Base-by-base conservation (phyloP, 1,284 basidiomycete species). In the Hemileia vastatrix region DNA sequence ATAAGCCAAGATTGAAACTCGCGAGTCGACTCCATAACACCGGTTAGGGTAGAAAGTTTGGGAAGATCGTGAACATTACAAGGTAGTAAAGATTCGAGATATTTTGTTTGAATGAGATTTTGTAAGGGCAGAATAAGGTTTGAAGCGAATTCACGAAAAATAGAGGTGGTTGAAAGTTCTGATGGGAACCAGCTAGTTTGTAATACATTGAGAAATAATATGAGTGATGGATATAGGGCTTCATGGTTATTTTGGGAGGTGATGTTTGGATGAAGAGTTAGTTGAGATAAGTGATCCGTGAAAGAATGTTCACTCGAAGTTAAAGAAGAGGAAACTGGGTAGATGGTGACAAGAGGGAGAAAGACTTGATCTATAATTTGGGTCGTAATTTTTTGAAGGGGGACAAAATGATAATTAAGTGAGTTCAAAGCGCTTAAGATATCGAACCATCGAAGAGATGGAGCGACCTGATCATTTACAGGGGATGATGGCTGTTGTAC, bases 1-100 rank as follows among this genome's bases (percentile, higher is more conserved):
- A 36, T 44, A 23, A 62, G 23, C 59, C 59, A 62, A 40, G 21
- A 36, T 33, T 45, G 52, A 55, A 62, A 62, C 4, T 44, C 31
- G 32, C 53, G 40, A 24, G 59, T 62, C 15, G 47, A 21, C 21
- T 43, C 24, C 31, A 55, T n/a, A 19, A 62, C 40, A n/a, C 47
- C 44, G 6, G 53, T 32, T 18, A 62, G 45, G 48, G 32, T 33
- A 19, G 24, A 40, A 23, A 62, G 44, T 13, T 51, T 51, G 47
- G 24, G 19, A 23, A 48, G 23, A 54, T 62, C 59, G 49, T 53
- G 59, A 15, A 53, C 21, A 18, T 52, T 49, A 24, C 11, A 54
- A 27, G 59, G 59, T 18, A 62, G 27, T 6, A 31, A 44, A 36
- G 18, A 49, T 21, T 62, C 52, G 19, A 62, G 47, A 36, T 53